Percentiles rank a stretch among this genome's conserved stretches.
phyloP scores from a whole-genome alignment of 2,329 filamentous ascomycete species.

The Aspergillus brunneoviolaceus region DNA sequence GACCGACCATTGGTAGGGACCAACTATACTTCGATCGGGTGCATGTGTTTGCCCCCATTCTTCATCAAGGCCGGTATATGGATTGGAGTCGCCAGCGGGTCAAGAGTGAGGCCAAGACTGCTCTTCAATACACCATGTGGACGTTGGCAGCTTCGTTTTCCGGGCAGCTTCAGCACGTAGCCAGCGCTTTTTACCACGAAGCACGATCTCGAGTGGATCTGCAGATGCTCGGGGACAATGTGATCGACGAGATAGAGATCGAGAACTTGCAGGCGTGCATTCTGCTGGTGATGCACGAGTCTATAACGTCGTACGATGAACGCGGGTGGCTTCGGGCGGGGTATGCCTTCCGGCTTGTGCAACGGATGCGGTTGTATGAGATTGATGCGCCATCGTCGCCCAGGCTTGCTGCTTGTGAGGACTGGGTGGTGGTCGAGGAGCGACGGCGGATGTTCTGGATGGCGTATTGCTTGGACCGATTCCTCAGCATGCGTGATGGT shows the following conservation, averaged over 20 bases:
- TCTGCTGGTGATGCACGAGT: conserved; percentile 9
- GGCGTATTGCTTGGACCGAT: conserved; percentile 37
- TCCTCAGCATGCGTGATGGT: conserved; percentile 29
- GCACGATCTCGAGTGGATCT: not conserved
- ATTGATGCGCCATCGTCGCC: conserved; percentile 18
- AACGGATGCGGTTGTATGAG: conserved; percentile 31
- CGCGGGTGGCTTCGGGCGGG: conserved; percentile 33
- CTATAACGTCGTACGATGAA: conserved; percentile 19
- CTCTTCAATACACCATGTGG: conserved; percentile 12
- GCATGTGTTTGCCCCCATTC: conserved; percentile 9
- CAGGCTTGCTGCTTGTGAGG: not conserved
- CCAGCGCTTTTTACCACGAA: not conserved
- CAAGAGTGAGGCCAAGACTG: not conserved
- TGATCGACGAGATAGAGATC: conserved; percentile 5
- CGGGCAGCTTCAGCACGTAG: not conserved
- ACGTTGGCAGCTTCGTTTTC: conserved; percentile 11
- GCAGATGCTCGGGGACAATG: not conserved
- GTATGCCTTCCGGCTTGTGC: conserved; percentile 31
- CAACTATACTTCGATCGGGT: conserved; percentile 18
- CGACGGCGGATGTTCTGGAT: conserved; percentile 39
- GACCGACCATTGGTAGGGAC: conserved; percentile 4
- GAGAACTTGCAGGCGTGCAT: conserved; percentile 12
- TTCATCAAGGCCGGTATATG: conserved; percentile 9
- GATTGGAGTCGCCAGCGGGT: not conserved
- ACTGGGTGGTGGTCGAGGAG: conserved; percentile 27